These are phyloP conservation scores for Brassica balearica DNA, from an alignment of 441 rosid genomes.

Conservation along the genomic window DNA sequence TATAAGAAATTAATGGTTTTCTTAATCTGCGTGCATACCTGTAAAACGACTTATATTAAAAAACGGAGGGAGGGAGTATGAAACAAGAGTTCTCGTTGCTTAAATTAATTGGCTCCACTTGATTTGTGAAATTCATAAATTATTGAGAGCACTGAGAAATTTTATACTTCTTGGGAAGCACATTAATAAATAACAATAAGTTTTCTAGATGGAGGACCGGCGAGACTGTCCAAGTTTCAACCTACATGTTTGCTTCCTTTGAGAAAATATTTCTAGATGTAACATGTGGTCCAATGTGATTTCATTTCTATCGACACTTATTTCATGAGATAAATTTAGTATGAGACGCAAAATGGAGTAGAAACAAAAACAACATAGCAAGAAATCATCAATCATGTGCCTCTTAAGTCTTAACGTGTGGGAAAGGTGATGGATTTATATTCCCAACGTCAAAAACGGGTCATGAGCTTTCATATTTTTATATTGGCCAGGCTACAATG, in stretches of 20 bases:
- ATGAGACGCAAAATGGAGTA: conserved; percentile 12
- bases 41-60: too few relatives aligned
- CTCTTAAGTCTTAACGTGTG: conserved; percentile 11
- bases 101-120: neutral
- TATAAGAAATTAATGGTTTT: too few relatives aligned
- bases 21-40: too few relatives aligned
- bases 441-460: neutral
- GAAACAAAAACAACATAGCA: neutral
- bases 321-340: neutral
- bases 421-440: neutral
- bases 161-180: conserved; percentile 11
- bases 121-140: neutral
- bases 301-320: neutral
- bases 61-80: neutral
- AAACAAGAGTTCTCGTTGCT: conserved; percentile 1
- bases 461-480: neutral
- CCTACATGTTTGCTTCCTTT: neutral
- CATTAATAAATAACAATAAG: neutral
- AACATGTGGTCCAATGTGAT: neutral
- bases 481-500: neutral
- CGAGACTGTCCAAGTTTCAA: neutral
- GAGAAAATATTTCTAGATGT: neutral
- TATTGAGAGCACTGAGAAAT: neutral
- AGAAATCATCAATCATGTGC: neutral
- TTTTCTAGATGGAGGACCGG: conserved; percentile 2